Evolutionary conservation across 2,329 filamentous ascomycete species (phyloP).

Genomic region (Colletotrichum sp.): DNA sequence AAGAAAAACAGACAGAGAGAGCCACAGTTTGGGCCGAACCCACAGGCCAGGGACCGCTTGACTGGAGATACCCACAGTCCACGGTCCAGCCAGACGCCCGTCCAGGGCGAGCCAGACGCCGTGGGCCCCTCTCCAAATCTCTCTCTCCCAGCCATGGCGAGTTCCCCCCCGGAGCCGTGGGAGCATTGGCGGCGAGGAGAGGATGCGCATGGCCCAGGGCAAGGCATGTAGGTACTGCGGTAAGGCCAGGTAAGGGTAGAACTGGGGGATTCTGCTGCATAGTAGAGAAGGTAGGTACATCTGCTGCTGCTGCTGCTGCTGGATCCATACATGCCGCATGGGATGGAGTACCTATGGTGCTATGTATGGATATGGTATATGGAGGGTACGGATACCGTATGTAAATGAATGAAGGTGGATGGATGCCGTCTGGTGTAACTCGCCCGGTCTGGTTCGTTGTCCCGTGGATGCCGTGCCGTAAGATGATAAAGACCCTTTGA

Average conservation of each 20-base stretch:
- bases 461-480: constrained; percentile 10
- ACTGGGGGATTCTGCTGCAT: background rate
- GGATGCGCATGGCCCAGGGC: background rate
- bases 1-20: background rate
- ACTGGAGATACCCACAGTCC: constrained; percentile 13
- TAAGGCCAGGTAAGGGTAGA: background rate
- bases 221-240: background rate
- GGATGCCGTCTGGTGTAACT: background rate
- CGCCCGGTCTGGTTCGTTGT: background rate
- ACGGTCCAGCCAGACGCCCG: constrained; percentile 18
- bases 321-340: background rate
- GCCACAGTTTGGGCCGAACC: background rate
- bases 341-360: background rate
- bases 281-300: background rate
- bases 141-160: background rate
- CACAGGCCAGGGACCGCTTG: background rate
- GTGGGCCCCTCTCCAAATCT: constrained; percentile 4
- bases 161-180: background rate
- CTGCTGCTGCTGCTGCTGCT: background rate
- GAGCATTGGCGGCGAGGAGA: background rate
- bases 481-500: constrained; percentile 20
- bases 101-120: background rate
- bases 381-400: background rate
- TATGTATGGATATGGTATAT: background rate
- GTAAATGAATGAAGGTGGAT: background rate